Evolutionary conservation across 305 asterid species (phyloP).

Genomic region (Fraxinus dipetala): DNA sequence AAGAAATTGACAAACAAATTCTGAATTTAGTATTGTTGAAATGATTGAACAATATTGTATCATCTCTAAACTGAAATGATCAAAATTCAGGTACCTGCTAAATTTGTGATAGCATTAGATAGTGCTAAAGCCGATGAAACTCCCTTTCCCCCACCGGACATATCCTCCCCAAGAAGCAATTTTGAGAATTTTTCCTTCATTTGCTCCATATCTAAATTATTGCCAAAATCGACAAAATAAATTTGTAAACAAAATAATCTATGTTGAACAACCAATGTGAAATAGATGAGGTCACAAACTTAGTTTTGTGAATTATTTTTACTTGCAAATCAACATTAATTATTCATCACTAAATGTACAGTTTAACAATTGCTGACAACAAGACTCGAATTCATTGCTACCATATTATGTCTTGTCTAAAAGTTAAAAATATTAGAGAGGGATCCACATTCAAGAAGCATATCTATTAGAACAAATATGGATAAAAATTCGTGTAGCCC

Average conservation of each 20-base stretch:
- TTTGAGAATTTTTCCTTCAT: conserved; percentile 74
- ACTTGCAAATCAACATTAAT: background rate
- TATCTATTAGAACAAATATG: background rate
- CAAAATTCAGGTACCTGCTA: conserved; percentile 44
- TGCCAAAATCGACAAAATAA: background rate
- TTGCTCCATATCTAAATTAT: conserved; percentile 48
- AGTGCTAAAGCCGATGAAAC: conserved; percentile 68
- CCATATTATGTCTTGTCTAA: background rate
- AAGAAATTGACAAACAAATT: background rate
- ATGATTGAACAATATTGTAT: background rate
- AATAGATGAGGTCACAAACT: background rate
- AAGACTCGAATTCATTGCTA: background rate
- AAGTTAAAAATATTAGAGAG: background rate
- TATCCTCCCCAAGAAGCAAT: conserved; percentile 67
- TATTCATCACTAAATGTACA: background rate
- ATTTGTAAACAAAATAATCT: background rate
- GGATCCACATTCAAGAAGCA: background rate
- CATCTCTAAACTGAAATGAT: background rate
- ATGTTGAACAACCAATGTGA: background rate
- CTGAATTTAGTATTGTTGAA: background rate
- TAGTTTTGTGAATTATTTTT: background rate
- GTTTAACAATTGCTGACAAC: background rate
- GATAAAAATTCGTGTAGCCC: background rate
- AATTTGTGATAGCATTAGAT: conserved; percentile 64
- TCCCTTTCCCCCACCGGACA: conserved; percentile 81